These are phyloP conservation scores for Saturnispora bothae DNA, from an alignment of 805 yeast genomes.

Conservation along the genomic window DNA sequence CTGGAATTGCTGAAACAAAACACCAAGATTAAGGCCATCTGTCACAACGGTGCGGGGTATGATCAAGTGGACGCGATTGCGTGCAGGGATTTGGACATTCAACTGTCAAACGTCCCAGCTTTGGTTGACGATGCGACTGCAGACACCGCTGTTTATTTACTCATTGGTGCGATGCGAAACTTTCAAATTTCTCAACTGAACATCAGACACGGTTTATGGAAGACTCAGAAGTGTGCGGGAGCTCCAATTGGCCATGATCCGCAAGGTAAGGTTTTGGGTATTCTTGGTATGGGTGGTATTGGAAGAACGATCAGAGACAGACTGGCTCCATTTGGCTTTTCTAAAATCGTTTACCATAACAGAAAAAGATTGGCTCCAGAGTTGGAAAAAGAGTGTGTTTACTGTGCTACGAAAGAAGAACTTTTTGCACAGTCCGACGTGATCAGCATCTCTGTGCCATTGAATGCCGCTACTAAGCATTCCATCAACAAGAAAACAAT, in stretches of 20 bases:
- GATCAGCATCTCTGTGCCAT: constrained; percentile 66
- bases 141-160: constrained; percentile 41
- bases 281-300: constrained; percentile 84
- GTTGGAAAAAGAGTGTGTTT: constrained; percentile 59
- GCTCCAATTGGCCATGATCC: constrained; percentile 67
- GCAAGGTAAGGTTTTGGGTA: constrained; percentile 64
- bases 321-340: constrained; percentile 67
- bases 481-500: constrained; percentile 51
- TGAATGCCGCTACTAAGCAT: constrained; percentile 63
- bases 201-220: constrained; percentile 56
- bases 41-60: constrained; percentile 50
- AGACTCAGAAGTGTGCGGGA: constrained; percentile 35
- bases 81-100: constrained; percentile 32
- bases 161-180: constrained; percentile 44
- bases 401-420: constrained; percentile 55
- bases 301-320: constrained; percentile 72
- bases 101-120: constrained; percentile 42
- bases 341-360: constrained; percentile 61
- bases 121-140: constrained; percentile 48
- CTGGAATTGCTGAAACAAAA: constrained; percentile 25
- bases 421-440: constrained; percentile 56
- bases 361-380: constrained; percentile 49
- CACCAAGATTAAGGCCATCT: constrained; percentile 31
- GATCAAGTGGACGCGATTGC: constrained; percentile 38
- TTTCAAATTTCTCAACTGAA: constrained; percentile 50